phyloP scores from a whole-genome alignment of 352 stramenopile genomes.

The Phytophthora cactorum region DNA sequence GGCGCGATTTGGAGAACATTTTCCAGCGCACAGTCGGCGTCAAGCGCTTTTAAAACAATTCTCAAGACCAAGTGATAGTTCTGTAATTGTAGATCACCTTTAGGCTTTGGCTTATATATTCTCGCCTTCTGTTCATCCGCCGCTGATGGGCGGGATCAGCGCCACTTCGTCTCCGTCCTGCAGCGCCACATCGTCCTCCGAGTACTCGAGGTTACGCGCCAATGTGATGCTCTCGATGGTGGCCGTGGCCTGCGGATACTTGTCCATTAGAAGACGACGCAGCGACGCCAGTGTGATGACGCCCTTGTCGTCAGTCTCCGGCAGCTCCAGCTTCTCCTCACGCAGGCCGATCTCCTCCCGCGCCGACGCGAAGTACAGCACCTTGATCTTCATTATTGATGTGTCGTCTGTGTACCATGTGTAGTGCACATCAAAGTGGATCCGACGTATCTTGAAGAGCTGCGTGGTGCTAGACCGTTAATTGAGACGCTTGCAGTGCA shows the following conservation, averaged over 20 bases:
- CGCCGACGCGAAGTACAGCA: conserved; percentile 85
- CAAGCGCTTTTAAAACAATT: conserved; percentile 29
- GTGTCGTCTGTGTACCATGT: conserved; percentile 7
- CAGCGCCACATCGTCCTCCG: conserved; percentile 52
- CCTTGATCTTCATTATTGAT: conserved; percentile 56
- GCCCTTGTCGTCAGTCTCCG: not conserved
- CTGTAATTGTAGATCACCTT: conserved; percentile 17
- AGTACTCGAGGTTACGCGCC: conserved; percentile 80
- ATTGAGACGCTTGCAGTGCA: conserved; percentile 8
- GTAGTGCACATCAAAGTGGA: conserved; percentile 13
- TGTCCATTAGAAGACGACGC: conserved; percentile 48
- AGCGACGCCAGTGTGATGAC: conserved; percentile 50
- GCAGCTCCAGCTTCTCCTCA: conserved; percentile 62
- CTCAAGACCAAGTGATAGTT: not conserved
- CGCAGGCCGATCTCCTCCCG: conserved; percentile 73
- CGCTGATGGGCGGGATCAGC: conserved; percentile 84
- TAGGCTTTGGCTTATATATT: not conserved
- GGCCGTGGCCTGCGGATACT: conserved; percentile 53
- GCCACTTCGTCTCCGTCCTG: conserved; percentile 79
- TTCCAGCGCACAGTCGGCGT: conserved; percentile 69
- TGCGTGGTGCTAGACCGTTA: not conserved
- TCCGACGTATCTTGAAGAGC: conserved; percentile 45
- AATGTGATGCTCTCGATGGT: conserved; percentile 68
- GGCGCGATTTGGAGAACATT: conserved; percentile 68
- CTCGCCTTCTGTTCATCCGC: conserved; percentile 13